These are phyloP conservation scores for Neobulgaria alba DNA, from an alignment of 2,329 filamentous ascomycete species.

Conservation along the genomic window DNA sequence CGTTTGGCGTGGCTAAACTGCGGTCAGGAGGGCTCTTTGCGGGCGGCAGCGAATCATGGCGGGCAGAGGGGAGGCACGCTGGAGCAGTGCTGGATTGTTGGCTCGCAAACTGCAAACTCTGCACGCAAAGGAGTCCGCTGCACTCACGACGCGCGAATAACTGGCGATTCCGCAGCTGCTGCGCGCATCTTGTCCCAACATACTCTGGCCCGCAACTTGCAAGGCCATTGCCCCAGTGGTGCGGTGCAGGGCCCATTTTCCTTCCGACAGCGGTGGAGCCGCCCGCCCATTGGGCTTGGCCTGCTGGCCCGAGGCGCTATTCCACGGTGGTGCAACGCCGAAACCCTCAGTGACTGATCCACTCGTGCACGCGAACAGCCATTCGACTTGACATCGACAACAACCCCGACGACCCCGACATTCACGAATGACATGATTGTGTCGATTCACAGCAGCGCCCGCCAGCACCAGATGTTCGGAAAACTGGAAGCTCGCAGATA, in stretches of 20 bases:
- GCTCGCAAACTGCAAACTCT: no score
- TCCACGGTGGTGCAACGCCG: background rate
- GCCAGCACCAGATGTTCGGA: conserved; percentile 6
- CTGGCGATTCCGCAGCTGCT: no score
- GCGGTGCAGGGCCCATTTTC: no score
- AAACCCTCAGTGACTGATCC: conserved; percentile 6
- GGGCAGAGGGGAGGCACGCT: no score
- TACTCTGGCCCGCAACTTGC: no score
- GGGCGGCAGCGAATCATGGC: background rate
- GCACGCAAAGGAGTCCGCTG: no score
- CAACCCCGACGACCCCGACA: background rate
- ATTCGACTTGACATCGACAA: background rate
- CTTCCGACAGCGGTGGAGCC: no score
- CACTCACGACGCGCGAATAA: no score
- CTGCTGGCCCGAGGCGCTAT: conserved; percentile 2
- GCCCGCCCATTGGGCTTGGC: conserved; percentile 4
- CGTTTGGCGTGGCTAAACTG: background rate
- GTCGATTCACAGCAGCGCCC: background rate
- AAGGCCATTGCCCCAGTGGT: no score
- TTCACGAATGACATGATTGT: background rate
- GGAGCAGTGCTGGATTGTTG: no score
- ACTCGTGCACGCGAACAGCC: conserved; percentile 9
- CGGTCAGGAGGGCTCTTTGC: background rate
- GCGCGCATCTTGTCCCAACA: no score
- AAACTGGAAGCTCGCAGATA: conserved; percentile 5